These are phyloP conservation scores for Echria macrotheca DNA, from an alignment of 495 filamentous ascomycete genomes.

Conservation along the genomic window DNA sequence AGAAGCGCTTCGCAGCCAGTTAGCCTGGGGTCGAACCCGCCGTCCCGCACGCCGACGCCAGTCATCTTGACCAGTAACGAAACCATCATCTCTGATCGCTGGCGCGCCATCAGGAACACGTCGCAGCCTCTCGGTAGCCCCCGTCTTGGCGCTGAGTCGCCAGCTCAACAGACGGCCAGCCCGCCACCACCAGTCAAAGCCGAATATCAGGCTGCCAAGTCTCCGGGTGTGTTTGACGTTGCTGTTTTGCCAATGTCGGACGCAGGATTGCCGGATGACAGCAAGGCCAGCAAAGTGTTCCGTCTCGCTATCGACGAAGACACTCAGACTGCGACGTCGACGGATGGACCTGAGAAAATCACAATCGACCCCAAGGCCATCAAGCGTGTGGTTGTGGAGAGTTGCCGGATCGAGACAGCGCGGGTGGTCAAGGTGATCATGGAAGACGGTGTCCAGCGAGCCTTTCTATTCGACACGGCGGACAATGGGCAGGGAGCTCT, in stretches of 20 bases:
- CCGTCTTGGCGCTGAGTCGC: no score
- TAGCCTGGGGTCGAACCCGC: no score
- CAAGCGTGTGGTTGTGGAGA: slow-evolving; percentile 11
- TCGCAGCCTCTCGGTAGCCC: no score
- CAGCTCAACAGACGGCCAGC: no score
- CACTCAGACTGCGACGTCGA: no score
- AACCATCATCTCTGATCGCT: not conserved
- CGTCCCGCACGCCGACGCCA: not conserved
- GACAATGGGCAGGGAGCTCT: slow-evolving; percentile 9
- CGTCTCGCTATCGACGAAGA: not conserved
- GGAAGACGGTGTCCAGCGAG: not conserved
- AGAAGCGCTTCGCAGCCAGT: no score
- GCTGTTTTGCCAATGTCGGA: not conserved
- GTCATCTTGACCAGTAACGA: not conserved
- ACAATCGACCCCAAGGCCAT: slow-evolving; percentile 23
- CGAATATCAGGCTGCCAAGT: no score
- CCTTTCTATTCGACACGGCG: slow-evolving; percentile 17
- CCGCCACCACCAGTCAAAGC: no score
- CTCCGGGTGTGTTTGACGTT: not conserved
- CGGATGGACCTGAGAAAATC: no score
- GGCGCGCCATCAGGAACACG: no score
- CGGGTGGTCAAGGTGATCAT: slow-evolving; percentile 11
- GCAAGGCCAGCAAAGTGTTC: not conserved
- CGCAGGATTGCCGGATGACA: not conserved
- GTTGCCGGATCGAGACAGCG: not conserved